Base-by-base conservation (phyloP, 1,284 basidiomycete species). In the Stygiomarasmius scandens region DNA sequence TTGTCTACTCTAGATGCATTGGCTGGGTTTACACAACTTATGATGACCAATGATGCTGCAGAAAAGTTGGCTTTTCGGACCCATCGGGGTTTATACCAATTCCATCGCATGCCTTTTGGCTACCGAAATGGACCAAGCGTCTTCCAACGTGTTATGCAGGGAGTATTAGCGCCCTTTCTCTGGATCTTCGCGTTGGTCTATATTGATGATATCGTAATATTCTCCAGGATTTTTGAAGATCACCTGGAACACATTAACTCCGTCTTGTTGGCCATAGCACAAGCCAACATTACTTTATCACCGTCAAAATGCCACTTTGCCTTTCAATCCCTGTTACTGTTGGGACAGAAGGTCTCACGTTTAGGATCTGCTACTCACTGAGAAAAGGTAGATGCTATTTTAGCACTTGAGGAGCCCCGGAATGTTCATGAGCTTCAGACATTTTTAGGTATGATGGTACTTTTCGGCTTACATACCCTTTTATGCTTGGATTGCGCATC, bases 401-500 rank as follows among this genome's bases (percentile, higher is more conserved):
- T 59, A 4, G 49, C 63, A n/a, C 46, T 71, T 14, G 54, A 51
- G 12, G 41, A 44, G 3, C 71, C 71, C 2, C 51, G 14, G 3
- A 65, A 65, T 16, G 29, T 66, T 1, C n/a, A 58, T 1, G 61
- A 68, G 48, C 54, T 74, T 14, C 68, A 70, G 23, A 36, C 19
- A n/a, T 55, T 55, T 34, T 54, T 74, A 19, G 72, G 72, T 5
- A 71, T 73, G 67, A 64, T 68, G 38, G 70, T 71, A 71, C 54
- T 72, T 71, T 54, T 66, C 69, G 1, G n/a, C 61, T 0, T 72
- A 67, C 56, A 67, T 74, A n/a, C 69, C 69, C 8, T 71, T 61
- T 56, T 71, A 70, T 54, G 55, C 71, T 0, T 62, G 61, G 55
- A 68, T 72, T 4, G 68, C 64, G 2, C 50, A 61, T 0, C 71